These are phyloP conservation scores for Debaryomyces singareniensis DNA, from an alignment of 1,139 yeast species.

Conservation along the genomic window DNA sequence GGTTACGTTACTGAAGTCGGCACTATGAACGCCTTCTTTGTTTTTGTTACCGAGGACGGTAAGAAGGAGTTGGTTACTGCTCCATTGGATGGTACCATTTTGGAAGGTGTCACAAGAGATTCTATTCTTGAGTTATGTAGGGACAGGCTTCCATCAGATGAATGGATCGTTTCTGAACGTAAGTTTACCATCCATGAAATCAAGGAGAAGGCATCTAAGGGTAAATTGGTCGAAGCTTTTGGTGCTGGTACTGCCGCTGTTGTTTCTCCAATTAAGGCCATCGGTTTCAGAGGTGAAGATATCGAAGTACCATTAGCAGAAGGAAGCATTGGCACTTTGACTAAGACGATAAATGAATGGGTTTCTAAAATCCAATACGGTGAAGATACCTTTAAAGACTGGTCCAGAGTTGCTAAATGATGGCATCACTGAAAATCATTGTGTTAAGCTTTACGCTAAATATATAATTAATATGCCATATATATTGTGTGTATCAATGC, in stretches of 20 bases:
- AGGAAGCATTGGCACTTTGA: constrained; percentile 80
- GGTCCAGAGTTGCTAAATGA: constrained; percentile 46
- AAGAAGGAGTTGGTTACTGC: constrained; percentile 92
- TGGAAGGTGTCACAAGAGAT: constrained; percentile 96
- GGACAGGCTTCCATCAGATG: constrained; percentile 60
- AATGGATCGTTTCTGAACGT: constrained; percentile 82
- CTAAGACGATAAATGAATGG: constrained; percentile 75
- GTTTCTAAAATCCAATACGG: constrained; percentile 89
- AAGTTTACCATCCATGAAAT: constrained; percentile 77
- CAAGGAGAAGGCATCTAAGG: constrained; percentile 65
- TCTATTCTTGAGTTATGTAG: constrained; percentile 73
- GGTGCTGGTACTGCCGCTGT: constrained; percentile 98
- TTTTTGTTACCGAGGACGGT: constrained; percentile 67
- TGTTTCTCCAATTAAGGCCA: constrained; percentile 85
- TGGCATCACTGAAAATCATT: neutral
- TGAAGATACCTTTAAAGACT: constrained; percentile 54
- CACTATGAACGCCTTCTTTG: constrained; percentile 92
- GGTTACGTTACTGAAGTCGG: constrained; percentile 93
- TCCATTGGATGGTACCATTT: constrained; percentile 93
- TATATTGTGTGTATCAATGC: neutral
- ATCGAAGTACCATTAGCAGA: constrained; percentile 71
- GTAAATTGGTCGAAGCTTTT: constrained; percentile 87
- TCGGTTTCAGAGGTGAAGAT: constrained; percentile 69
- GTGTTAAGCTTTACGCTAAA: no score
- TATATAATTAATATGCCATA: no score